Evolutionary conservation across 768 basidiomycete genomes (phyloP).

Genomic region (Mycena kentingensis): DNA sequence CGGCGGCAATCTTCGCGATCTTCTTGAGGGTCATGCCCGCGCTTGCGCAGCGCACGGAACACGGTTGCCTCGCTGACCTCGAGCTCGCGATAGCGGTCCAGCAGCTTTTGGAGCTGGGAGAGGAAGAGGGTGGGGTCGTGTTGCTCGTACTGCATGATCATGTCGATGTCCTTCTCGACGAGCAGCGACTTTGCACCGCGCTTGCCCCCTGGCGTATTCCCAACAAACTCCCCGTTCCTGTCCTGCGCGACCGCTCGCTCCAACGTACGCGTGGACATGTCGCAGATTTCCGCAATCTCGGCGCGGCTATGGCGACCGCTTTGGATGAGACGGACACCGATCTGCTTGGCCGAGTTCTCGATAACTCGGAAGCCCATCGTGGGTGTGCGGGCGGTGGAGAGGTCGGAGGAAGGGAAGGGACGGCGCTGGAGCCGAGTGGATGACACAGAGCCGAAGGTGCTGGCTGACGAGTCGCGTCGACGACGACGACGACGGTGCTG

Average conservation of each 20-base stretch:
- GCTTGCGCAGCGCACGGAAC: slow-evolving; percentile 14
- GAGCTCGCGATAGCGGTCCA: slow-evolving; percentile 15
- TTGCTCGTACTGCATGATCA: slow-evolving; percentile 4
- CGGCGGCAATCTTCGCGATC: slow-evolving; percentile 18
- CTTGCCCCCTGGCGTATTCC: slow-evolving; percentile 3
- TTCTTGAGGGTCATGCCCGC: slow-evolving; percentile 16
- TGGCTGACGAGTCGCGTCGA: too few relatives aligned
- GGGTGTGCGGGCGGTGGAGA: not conserved
- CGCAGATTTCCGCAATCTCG: slow-evolving; percentile 13
- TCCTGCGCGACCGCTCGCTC: slow-evolving; percentile 2
- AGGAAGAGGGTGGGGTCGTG: slow-evolving; percentile 18
- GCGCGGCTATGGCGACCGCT: not conserved
- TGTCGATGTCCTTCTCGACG: slow-evolving; percentile 3
- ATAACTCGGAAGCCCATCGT: not conserved
- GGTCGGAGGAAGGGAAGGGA: not conserved
- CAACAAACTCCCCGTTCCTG: slow-evolving; percentile 7
- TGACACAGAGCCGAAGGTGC: not conserved
- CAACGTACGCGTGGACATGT: slow-evolving; percentile 8
- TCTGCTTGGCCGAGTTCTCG: slow-evolving; percentile 1
- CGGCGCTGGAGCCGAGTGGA: too few relatives aligned
- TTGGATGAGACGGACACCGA: slow-evolving; percentile 3
- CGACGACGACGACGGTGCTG: too few relatives aligned
- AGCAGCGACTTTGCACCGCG: slow-evolving; percentile 10
- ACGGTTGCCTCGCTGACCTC: slow-evolving; percentile 19
- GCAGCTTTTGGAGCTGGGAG: slow-evolving; percentile 11